Base-by-base conservation (phyloP, 257 asterid genomes). In the Solanum clarkiae region DNA sequence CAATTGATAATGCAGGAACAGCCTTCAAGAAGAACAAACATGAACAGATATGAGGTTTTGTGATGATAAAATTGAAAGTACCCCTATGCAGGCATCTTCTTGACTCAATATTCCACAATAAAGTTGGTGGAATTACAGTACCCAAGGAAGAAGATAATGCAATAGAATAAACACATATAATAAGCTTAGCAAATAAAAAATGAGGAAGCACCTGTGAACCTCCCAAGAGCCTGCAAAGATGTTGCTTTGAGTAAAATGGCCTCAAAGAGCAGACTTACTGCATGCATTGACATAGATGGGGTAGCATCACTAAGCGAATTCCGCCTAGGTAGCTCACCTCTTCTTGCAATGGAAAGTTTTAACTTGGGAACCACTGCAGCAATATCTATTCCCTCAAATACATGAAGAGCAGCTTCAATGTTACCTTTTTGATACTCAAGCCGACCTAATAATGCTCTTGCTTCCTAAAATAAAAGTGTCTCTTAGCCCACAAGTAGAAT, bases 341-440 rank as follows among this genome's bases (percentile, higher is more conserved):
- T 92, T 90, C 92, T 87, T 68, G 90, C 80, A 84, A 95, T 40
- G 87, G 95, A 88, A 51, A 86, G 55, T 91, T 89, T 93, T 62
- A 95, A 93, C 90, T 91, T 92, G 40, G 97, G 95, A 84, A 90
- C 86, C 85, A 95, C 95, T 4, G 98, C 97, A 71, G 89, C 90
- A 89, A 93, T 80, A 85, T 95, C 99, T 24, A 94, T 95, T 80
- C 99, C 99, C 86, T 95, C 98, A 80, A 95, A 95, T 80, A 95
- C 99, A 72, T 89, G 92, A 87, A 95, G 97, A 80, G 99, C 98
- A 62, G 93, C 98, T 88, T 93, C 99, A 1, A 91, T 88, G 62
- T 95, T 95, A 84, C 99, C 99, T 68, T 94, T 95, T 59, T 95
- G 99, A 89, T 92, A 95, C 90, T 95, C 99, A 44, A 95, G 98